These are phyloP conservation scores for Thermothelomyces thermophilus DNA, from an alignment of 2,329 filamentous ascomycete species.

Conservation along the genomic window DNA sequence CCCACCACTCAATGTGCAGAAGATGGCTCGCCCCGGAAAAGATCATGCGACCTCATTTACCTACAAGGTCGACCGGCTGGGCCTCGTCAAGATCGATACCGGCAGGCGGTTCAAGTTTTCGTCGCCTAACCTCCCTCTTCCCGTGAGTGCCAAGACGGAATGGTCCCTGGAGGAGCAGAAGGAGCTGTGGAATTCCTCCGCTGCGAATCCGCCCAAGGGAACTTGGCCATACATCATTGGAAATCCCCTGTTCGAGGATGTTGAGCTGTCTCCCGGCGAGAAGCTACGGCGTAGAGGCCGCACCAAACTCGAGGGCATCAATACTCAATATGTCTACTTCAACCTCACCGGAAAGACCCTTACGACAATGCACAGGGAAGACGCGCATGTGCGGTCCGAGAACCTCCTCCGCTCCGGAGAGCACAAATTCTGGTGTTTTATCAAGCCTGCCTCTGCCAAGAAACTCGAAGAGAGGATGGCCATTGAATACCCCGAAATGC, in stretches of 20 bases:
- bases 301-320: constrained; percentile 23
- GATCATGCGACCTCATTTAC: constrained; percentile 24
- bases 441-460: constrained; percentile 22
- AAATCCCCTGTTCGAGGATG: constrained; percentile 24
- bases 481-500: constrained; percentile 22
- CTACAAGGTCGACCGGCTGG: constrained; percentile 20
- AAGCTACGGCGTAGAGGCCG: constrained; percentile 23
- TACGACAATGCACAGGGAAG: constrained; percentile 26
- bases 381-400: constrained; percentile 26
- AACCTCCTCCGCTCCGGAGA: constrained; percentile 25
- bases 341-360: constrained; percentile 25
- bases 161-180: constrained; percentile 23
- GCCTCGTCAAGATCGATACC: constrained; percentile 24
- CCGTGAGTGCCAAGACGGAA: constrained; percentile 14
- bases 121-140: constrained; percentile 20
- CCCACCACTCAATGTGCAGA: constrained; percentile 18
- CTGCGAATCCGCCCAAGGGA: constrained; percentile 21
- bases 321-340: constrained; percentile 27
- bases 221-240: constrained; percentile 24
- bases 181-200: constrained; percentile 24
- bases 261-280: constrained; percentile 24
- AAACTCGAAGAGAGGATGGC: constrained; percentile 23
- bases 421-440: constrained; percentile 27
- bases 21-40: constrained; percentile 18
- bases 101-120: constrained; percentile 20